These are phyloP conservation scores for Skeletonema potamos DNA, from an alignment of 108 stramenopile genomes.

Conservation along the genomic window DNA sequence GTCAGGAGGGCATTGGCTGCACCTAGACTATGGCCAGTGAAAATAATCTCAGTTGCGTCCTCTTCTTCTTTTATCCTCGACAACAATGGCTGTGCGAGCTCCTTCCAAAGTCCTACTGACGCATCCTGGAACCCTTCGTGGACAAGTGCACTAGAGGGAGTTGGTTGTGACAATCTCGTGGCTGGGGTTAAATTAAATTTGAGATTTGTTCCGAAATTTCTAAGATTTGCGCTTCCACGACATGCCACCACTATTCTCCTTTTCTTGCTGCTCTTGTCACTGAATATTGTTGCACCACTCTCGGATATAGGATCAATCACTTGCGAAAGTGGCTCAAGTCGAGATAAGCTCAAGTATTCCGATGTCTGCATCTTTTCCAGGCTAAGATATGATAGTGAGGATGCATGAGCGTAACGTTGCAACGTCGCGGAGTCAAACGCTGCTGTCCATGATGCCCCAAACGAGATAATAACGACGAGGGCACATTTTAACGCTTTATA, in stretches of 20 bases:
- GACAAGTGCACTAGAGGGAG: slow-evolving; percentile 27
- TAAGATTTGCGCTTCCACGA: slow-evolving; percentile 54
- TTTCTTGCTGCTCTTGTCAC: not conserved
- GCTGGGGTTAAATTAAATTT: slow-evolving; percentile 52
- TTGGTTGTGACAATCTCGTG: slow-evolving; percentile 10
- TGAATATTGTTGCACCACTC: slow-evolving; percentile 63
- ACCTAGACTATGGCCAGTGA: slow-evolving; percentile 41
- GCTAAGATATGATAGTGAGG: slow-evolving; percentile 62
- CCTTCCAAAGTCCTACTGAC: slow-evolving; percentile 52
- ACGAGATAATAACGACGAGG: not conserved
- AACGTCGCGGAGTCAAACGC: slow-evolving; percentile 1
- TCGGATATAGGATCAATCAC: slow-evolving; percentile 54
- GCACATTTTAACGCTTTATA: not conserved
- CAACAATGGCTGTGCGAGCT: slow-evolving; percentile 33
- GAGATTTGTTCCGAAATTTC: slow-evolving; percentile 61
- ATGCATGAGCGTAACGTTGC: slow-evolving; percentile 49
- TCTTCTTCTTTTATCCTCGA: slow-evolving; percentile 2
- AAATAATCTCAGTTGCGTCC: slow-evolving; percentile 17
- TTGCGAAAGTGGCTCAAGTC: slow-evolving; percentile 47
- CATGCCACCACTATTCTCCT: slow-evolving; percentile 53
- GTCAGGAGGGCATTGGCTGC: slow-evolving; percentile 49
- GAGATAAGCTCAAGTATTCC: slow-evolving; percentile 39
- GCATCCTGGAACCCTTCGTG: slow-evolving; percentile 65
- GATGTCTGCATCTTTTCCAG: slow-evolving; percentile 55
- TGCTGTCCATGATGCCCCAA: not conserved